Conservation (phyloP, 768 basidiomycete species). For the Saitozyma sp. region DNA sequence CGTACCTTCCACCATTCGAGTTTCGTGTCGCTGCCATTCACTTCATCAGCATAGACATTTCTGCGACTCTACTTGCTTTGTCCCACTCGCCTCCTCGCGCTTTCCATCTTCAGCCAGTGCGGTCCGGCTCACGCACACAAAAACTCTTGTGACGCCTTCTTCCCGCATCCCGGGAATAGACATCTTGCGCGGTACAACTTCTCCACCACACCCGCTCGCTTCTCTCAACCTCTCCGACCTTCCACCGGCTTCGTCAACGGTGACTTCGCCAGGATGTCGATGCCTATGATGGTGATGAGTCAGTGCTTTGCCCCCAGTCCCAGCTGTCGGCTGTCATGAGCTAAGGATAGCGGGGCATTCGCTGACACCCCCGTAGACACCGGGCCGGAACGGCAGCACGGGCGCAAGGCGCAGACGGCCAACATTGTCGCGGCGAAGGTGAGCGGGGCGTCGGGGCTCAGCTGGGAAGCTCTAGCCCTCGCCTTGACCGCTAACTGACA, state of each 20-base stretch:
- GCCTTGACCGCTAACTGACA: slow-evolving; percentile 10
- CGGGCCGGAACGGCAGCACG: slow-evolving; percentile 88
- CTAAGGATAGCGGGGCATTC: neutral
- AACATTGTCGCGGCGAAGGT: slow-evolving; percentile 98
- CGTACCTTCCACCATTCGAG: too few species aligned
- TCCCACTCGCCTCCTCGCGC: too few species aligned
- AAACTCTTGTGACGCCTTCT: too few species aligned
- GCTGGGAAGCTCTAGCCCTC: neutral
- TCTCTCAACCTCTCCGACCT: slow-evolving; percentile 3
- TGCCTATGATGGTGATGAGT: slow-evolving; percentile 52
- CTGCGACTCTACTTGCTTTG: too few species aligned
- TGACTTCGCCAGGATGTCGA: slow-evolving; percentile 23
- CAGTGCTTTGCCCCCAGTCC: too few species aligned
- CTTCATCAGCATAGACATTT: too few species aligned
- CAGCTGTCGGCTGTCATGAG: too few species aligned
- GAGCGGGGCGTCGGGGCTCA: slow-evolving; percentile 23
- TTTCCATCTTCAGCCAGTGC: too few species aligned
- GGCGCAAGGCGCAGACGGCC: slow-evolving; percentile 91
- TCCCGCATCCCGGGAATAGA: too few species aligned
- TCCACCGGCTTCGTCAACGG: neutral
- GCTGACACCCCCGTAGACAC: slow-evolving; percentile 63
- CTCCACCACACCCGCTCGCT: neutral
- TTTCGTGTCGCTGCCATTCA: too few species aligned
- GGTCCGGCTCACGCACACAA: too few species aligned
- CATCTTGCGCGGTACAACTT: neutral